Conservation (phyloP, 495 filamentous ascomycete species). For the Talaromyces trachyspermus region DNA sequence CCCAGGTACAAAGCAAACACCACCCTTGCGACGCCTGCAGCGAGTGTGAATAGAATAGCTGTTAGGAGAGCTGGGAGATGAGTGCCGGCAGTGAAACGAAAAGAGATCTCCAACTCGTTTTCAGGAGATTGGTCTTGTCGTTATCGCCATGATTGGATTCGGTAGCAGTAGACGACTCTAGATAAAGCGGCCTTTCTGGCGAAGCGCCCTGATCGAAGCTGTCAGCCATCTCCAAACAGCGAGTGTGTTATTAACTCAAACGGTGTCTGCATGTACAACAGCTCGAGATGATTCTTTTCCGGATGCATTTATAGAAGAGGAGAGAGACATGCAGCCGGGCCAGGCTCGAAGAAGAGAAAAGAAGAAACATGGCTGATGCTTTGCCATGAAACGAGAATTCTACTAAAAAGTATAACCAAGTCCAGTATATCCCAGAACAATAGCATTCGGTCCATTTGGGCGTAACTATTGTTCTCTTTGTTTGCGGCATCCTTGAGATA, state of each 20-base stretch:
- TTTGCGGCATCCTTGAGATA: neutral
- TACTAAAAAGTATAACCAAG: neutral
- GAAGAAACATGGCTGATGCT: neutral
- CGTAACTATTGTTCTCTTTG: slow-evolving; percentile 8
- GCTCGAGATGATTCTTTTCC: too few species aligned
- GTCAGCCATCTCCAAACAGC: neutral
- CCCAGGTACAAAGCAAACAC: slow-evolving; percentile 66
- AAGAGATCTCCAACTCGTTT: slow-evolving; percentile 43
- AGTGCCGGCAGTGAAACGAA: slow-evolving; percentile 64
- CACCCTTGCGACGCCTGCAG: slow-evolving; percentile 57
- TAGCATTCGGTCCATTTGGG: neutral
- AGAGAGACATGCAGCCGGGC: neutral
- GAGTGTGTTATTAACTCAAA: neutral
- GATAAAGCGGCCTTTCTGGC: neutral
- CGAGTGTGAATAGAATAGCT: slow-evolving; percentile 48
- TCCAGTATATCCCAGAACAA: slow-evolving; percentile 2
- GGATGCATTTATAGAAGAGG: too few species aligned
- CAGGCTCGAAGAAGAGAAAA: neutral
- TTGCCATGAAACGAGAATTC: neutral
- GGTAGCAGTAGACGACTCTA: neutral
- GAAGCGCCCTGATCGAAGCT: neutral
- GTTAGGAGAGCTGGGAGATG: slow-evolving; percentile 49
- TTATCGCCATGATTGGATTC: neutral
- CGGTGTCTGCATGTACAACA: neutral
- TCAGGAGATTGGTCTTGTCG: neutral